Conservation (phyloP, 106 monocot genomes). For the Phalaenopsis equestris region DNA sequence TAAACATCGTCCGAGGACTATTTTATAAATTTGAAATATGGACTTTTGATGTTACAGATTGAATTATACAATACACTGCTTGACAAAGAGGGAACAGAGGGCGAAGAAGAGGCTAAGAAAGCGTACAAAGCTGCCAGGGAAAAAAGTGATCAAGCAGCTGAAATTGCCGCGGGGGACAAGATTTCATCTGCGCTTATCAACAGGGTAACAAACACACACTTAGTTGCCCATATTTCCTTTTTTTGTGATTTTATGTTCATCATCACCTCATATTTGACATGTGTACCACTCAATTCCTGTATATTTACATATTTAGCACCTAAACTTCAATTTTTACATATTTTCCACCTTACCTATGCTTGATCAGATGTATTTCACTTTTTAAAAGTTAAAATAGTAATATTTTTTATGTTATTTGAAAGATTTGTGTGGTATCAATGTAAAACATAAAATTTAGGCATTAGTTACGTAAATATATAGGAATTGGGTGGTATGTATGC, state of each 20-base stretch:
- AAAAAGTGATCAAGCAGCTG: constrained; percentile 53
- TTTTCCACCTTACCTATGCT: no score
- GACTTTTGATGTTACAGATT: constrained; percentile 36
- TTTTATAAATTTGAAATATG: not conserved
- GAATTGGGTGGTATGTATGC: no score
- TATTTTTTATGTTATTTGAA: no score
- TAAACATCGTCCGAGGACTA: not conserved
- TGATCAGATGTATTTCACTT: no score
- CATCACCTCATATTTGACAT: not conserved
- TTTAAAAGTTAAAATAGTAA: no score
- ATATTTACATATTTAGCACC: no score
- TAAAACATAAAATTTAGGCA: no score
- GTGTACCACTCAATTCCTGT: no score
- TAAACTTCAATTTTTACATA: no score
- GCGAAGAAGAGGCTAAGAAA: constrained; percentile 94
- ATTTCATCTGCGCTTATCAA: constrained; percentile 76
- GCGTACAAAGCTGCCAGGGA: constrained; percentile 76
- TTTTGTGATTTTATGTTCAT: not conserved
- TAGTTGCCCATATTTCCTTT: not conserved
- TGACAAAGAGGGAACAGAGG: constrained; percentile 81
- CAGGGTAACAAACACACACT: constrained; percentile 34
- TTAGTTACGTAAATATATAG: no score
- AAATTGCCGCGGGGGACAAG: constrained; percentile 44
- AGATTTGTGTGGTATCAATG: no score
- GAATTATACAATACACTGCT: constrained; percentile 80